A percentile compares a stretch with the other conserved stretches of the same genome.
Evolutionary conservation across 2,329 filamentous ascomycete species (phyloP).

Genomic region (Xylaria sp.): DNA sequence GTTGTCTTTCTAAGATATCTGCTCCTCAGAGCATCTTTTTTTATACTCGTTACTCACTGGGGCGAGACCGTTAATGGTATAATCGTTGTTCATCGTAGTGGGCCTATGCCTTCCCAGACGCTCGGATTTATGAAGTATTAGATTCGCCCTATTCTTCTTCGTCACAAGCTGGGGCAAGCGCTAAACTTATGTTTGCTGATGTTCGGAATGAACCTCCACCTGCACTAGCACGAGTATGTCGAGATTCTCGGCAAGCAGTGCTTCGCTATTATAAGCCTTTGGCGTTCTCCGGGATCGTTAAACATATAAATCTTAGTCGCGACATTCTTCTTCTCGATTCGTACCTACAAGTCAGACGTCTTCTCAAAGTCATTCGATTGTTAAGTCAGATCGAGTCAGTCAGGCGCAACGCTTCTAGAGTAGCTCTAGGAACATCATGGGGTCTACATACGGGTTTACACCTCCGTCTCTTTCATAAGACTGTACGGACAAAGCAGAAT

Average conservation of each 20-base stretch:
- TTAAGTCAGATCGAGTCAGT: conserved; percentile 58
- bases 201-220: conserved; percentile 58
- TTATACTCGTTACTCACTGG: neutral
- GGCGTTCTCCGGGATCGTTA: conserved; percentile 57
- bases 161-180: conserved; percentile 51
- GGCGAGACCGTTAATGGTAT: conserved; percentile 13
- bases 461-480: conserved; percentile 57
- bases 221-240: conserved; percentile 56
- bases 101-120: conserved; percentile 57
- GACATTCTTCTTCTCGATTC: conserved; percentile 60
- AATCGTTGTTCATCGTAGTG: conserved; percentile 43
- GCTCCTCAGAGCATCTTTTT: neutral
- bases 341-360: conserved; percentile 58
- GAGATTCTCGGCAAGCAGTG: conserved; percentile 56
- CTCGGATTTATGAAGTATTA: conserved; percentile 59
- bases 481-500: conserved; percentile 54
- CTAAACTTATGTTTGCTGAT: conserved; percentile 60
- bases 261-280: conserved; percentile 57
- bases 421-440: conserved; percentile 60
- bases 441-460: conserved; percentile 59
- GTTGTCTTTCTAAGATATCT: neutral
- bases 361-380: conserved; percentile 58
- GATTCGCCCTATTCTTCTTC: conserved; percentile 56
- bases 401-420: conserved; percentile 52
- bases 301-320: conserved; percentile 57